Base-by-base conservation (phyloP, 768 basidiomycete genomes). In the Russula brevipes region DNA sequence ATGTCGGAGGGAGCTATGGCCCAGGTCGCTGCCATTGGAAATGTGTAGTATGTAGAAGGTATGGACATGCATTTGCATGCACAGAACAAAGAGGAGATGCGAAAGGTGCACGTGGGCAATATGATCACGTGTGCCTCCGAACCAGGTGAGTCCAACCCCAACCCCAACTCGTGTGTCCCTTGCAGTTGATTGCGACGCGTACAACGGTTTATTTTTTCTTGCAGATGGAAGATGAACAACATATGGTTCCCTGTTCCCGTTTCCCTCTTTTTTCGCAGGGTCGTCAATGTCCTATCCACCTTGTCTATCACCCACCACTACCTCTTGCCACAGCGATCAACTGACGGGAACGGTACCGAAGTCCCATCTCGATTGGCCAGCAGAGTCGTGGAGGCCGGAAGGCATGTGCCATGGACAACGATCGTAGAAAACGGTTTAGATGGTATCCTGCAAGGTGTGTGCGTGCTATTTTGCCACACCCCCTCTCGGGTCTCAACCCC, bases 291-390 rank as follows among this genome's bases (percentile, higher is more conserved):
- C 44, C 79, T 91, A 47, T 87, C 87, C 0, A 78, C 85, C 0
- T 73, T 89, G n/a, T 87, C 88, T 0, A 81, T 90, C 33, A 84
- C 88, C 4, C 82, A 82, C 69, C 84, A 88, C 33, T 88, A 85
- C 70, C 69, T 85, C 45, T 67, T 76, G 36, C 76, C 75, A 31
- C 73, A 70, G 57, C 69, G 35, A 2, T 51, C 63, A 16, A 31
- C 53, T 19, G 57, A 59, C 63, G 41, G 63, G 65, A 52, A 64
- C 61, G 35, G 39, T 17, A 30, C 54, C 35, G 54, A 31, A 50
- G 9, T 41, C 12, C 14, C 31, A 35, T 51, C 49, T n/a, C 52
- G 47, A 41, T 17, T 30, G 12, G 7, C 24, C 33, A 45, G 17
- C 30, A 62, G 53, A 35, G 45, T 44, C 58, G 44, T 30, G 30